Percentiles rank a stretch among this genome's conserved stretches.
These are phyloP conservation scores for Penicillium corylophilum DNA, from an alignment of 2,329 filamentous ascomycete species.

Conservation along the genomic window DNA sequence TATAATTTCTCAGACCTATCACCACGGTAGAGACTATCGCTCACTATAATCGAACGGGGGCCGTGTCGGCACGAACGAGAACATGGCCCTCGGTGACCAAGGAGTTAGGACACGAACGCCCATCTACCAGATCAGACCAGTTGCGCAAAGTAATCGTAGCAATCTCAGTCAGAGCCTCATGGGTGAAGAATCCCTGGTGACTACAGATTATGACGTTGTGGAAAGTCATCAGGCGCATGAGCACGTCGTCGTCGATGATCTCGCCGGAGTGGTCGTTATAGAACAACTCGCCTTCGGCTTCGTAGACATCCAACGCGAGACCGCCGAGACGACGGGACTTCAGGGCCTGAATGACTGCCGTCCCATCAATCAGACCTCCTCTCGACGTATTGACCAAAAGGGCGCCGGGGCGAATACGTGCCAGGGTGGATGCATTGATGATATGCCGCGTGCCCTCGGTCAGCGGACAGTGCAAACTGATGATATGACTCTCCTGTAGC, in stretches of 20 bases:
- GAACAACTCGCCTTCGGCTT: conserved; percentile 60
- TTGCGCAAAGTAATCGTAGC: conserved; percentile 60
- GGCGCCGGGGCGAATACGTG: conserved; percentile 58
- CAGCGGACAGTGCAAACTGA: conserved; percentile 67
- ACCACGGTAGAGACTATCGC: background rate
- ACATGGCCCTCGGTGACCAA: conserved; percentile 32
- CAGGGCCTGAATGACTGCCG: conserved; percentile 59
- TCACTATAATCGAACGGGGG: conserved; percentile 32
- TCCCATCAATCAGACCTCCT: conserved; percentile 62
- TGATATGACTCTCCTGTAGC: conserved; percentile 57
- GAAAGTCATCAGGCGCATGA: conserved; percentile 67
- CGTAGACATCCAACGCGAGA: conserved; percentile 67
- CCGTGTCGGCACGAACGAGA: conserved; percentile 22
- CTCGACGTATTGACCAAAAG: conserved; percentile 66
- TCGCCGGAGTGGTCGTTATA: conserved; percentile 65
- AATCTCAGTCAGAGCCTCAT: conserved; percentile 65
- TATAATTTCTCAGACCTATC: background rate
- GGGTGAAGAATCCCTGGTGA: conserved; percentile 69
- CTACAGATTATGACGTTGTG: conserved; percentile 66
- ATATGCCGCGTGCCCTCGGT: conserved; percentile 60
- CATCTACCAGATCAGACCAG: conserved; percentile 39
- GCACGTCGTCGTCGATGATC: conserved; percentile 65
- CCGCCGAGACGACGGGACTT: conserved; percentile 62
- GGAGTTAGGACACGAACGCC: conserved; percentile 29
- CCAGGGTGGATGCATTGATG: conserved; percentile 56